These are phyloP conservation scores for Sporothrix pallida DNA, from an alignment of 2,329 filamentous ascomycete species.

Conservation along the genomic window DNA sequence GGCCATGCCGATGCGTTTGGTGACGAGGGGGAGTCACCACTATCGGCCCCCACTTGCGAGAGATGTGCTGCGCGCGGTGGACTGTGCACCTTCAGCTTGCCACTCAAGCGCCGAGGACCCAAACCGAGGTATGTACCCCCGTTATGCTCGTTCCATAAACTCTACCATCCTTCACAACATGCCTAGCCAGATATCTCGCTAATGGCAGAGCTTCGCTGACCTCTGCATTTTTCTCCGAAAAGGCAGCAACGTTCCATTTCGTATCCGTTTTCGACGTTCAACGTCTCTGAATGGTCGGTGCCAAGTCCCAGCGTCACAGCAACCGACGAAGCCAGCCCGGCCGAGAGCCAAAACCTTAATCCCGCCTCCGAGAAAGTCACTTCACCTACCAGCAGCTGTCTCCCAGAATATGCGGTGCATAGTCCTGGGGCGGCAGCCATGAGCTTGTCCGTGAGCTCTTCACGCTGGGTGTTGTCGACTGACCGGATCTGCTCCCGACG, in stretches of 20 bases:
- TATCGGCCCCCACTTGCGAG: background rate
- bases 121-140: constrained; percentile 1
- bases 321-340: background rate
- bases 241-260: background rate
- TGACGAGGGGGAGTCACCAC: background rate
- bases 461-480: constrained; percentile 1
- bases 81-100: constrained; percentile 1
- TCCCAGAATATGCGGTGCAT: background rate
- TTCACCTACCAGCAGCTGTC: background rate
- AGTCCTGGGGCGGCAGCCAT: background rate
- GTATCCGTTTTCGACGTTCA: background rate
- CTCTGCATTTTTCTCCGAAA: background rate
- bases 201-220: background rate
- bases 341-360: background rate
- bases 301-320: background rate
- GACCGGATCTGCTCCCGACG: constrained; percentile 13
- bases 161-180: too few species aligned
- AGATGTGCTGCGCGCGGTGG: background rate
- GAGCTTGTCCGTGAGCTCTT: background rate
- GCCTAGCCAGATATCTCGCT: too few species aligned
- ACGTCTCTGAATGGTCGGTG: background rate
- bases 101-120: constrained; percentile 1
- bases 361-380: background rate
- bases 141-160: background rate
- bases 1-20: background rate